Conservation (phyloP, 2,329 filamentous ascomycete genomes). For the Penicillium sp. region DNA sequence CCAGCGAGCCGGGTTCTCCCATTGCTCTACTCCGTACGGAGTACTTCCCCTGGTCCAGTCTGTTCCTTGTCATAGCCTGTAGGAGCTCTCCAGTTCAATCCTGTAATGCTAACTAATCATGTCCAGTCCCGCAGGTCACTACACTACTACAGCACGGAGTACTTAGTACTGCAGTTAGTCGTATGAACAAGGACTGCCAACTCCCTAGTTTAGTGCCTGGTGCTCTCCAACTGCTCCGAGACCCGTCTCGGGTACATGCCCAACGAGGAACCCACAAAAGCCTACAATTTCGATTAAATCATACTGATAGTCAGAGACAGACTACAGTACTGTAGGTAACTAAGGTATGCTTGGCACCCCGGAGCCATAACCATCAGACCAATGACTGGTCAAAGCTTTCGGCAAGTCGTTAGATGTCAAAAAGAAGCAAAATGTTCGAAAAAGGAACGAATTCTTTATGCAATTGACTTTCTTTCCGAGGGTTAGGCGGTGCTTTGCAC, state of each 20-base stretch:
- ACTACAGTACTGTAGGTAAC: too few species aligned
- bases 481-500: too few species aligned
- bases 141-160: too few species aligned
- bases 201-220: too few species aligned
- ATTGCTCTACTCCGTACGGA: neutral
- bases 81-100: neutral
- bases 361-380: neutral
- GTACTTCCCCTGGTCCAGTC: neutral
- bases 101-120: neutral
- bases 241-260: slow-evolving; percentile 12
- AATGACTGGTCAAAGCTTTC: neutral
- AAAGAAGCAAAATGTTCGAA: neutral
- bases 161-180: too few species aligned
- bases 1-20: slow-evolving; percentile 1
- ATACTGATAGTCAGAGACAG: neutral
- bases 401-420: neutral
- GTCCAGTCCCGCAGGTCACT: too few species aligned
- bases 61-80: neutral
- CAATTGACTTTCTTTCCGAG: too few species aligned
- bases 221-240: slow-evolving; percentile 1
- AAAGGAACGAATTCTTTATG: neutral
- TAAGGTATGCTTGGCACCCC: neutral
- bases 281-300: neutral
- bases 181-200: too few species aligned
- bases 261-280: neutral